Base-by-base conservation (phyloP, 2,329 filamentous ascomycete species). In the Claviceps lovelessii region DNA sequence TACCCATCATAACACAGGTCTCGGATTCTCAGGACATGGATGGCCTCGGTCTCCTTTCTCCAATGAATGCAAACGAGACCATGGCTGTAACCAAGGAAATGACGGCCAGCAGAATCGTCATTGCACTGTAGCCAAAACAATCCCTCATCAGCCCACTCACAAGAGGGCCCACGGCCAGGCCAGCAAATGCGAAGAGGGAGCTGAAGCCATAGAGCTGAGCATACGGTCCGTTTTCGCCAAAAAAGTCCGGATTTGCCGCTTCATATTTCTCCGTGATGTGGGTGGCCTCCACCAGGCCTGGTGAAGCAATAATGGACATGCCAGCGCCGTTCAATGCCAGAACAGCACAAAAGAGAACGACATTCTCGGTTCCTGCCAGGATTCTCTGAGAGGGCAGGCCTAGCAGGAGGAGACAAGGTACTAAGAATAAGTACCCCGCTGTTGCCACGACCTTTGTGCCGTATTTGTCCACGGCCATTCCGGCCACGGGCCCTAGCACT, bases 151-250 rank as follows among this genome's bases (percentile, higher is more conserved):
- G 5, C 15, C 39, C 39, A 41, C 39, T 8, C 15, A 41, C 0
- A n/a, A 41, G 15, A 17, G 56, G 56, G 1, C 56, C 56, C 11
- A 57, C 31, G 8, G 56, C 39, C n/a, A 57, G 41, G 1, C 54
- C 56, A 17, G 51, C 23, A 52, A 56, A 57, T 1, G 49, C 46
- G 19, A 46, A 57, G 3, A 57, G 1, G 7, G 48, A 54, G 15
- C 35, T 56, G 44, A 57, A 49, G 17, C 51, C 56, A 29, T 55
- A 54, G 2, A 58, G 51, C n/a, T 58, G 55, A 15, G 57, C 57
- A 19, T 57, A 58, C 15, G 57, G 57, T 13, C 57, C 57, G 11
- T 58, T 33, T 31, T 57, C 23, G 13, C 45, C 55, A 39, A 58
- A 58, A 28, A 57, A 55, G 11, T 29, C 55, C 1, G 55, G 55